A percentile compares a stretch with the other conserved stretches of the same genome.
phyloP scores from a whole-genome alignment of 805 yeast species.

The Saturnispora kantuleensis region DNA sequence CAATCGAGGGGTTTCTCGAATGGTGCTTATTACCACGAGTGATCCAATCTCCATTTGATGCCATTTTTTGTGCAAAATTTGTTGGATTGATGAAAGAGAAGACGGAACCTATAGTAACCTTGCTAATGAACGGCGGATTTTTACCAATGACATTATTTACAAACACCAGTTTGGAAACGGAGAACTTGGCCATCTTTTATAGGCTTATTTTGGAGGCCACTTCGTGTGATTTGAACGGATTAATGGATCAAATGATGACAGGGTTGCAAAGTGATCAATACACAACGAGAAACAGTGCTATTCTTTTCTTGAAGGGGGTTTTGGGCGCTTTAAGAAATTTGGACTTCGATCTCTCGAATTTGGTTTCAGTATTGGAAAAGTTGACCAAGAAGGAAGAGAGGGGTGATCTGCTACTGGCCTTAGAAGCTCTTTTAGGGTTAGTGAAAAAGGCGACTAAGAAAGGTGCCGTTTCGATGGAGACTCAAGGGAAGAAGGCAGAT shows the following conservation, averaged over 20 bases:
- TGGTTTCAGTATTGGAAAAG: conserved; percentile 37
- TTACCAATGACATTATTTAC: conserved; percentile 55
- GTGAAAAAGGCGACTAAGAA: conserved; percentile 32
- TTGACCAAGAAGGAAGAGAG: conserved; percentile 49
- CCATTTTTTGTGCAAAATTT: conserved; percentile 57
- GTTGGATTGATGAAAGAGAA: conserved; percentile 36
- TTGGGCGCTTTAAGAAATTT: conserved; percentile 57
- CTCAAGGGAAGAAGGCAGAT: neutral
- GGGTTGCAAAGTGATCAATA: conserved; percentile 48
- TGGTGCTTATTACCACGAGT: conserved; percentile 68
- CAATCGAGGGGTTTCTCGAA: conserved; percentile 47
- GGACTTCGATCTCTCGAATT: conserved; percentile 50
- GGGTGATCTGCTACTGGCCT: conserved; percentile 73
- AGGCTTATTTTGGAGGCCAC: conserved; percentile 39
- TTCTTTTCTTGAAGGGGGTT: conserved; percentile 56
- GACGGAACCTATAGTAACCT: conserved; percentile 22
- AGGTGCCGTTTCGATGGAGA: conserved; percentile 23
- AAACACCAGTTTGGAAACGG: conserved; percentile 68
- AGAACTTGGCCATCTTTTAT: conserved; percentile 69
- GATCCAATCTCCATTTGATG: conserved; percentile 74
- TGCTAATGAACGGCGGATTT: conserved; percentile 16
- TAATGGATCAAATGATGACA: conserved; percentile 34
- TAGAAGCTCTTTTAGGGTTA: conserved; percentile 61
- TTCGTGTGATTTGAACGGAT: neutral
- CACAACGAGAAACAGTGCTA: conserved; percentile 71